These are phyloP conservation scores for Botrytis porri DNA, from an alignment of 2,329 filamentous ascomycete species.

Conservation along the genomic window DNA sequence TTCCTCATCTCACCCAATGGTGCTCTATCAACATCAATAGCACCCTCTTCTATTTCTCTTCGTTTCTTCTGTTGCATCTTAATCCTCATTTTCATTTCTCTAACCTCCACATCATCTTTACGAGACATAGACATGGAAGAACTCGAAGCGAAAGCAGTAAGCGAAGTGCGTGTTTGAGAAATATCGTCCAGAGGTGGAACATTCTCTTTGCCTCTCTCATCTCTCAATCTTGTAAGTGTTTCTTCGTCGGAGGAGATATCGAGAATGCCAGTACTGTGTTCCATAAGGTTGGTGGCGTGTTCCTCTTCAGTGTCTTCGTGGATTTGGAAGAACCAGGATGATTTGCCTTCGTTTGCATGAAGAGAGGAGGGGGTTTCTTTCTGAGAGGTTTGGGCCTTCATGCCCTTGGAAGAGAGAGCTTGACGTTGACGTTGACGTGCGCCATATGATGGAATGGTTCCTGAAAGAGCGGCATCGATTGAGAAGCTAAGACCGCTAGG, in stretches of 20 bases:
- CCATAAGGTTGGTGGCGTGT: slow-evolving; percentile 86
- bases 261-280: slow-evolving; percentile 81
- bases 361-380: slow-evolving; percentile 35
- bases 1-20: slow-evolving; percentile 67
- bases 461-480: slow-evolving; percentile 77
- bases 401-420: slow-evolving; percentile 31
- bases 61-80: slow-evolving; percentile 37
- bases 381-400: neutral
- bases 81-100: slow-evolving; percentile 37
- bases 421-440: slow-evolving; percentile 41
- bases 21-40: slow-evolving; percentile 61
- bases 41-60: slow-evolving; percentile 50
- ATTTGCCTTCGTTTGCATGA: slow-evolving; percentile 51
- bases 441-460: slow-evolving; percentile 64
- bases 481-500: slow-evolving; percentile 63
- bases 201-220: slow-evolving; percentile 85
- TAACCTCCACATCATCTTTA: slow-evolving; percentile 19
- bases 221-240: slow-evolving; percentile 49
- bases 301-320: slow-evolving; percentile 89
- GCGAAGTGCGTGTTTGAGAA: slow-evolving; percentile 49
- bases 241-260: slow-evolving; percentile 91
- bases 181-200: slow-evolving; percentile 70
- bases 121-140: slow-evolving; percentile 28
- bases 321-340: slow-evolving; percentile 88
- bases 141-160: slow-evolving; percentile 22